These are phyloP conservation scores for Amylocystis lapponica DNA, from an alignment of 768 basidiomycete genomes.

Conservation along the genomic window DNA sequence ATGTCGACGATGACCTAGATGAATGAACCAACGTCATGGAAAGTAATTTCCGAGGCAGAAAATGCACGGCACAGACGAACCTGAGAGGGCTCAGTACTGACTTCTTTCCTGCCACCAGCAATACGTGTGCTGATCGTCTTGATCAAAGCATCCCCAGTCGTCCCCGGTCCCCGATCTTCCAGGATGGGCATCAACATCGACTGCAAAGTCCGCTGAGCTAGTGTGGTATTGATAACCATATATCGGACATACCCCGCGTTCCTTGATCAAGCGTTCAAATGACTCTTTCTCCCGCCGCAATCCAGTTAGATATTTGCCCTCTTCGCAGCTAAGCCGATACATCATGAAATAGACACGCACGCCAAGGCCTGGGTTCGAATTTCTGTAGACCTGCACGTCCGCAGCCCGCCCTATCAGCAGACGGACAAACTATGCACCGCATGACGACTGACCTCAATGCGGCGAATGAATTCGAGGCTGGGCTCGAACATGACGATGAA, in stretches of 20 bases:
- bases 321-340: conserved; percentile 91
- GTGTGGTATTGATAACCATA: background rate
- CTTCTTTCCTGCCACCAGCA: conserved; percentile 76
- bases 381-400: conserved; percentile 71
- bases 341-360: conserved; percentile 94
- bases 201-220: conserved; percentile 34
- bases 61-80: conserved; percentile 37
- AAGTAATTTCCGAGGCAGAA: no score
- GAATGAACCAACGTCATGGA: background rate
- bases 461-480: conserved; percentile 84
- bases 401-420: background rate
- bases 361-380: conserved; percentile 72
- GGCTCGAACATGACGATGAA: conserved; percentile 97
- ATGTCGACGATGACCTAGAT: conserved; percentile 90
- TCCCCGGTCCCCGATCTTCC: conserved; percentile 47
- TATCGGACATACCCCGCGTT: conserved; percentile 64
- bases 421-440: background rate
- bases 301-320: conserved; percentile 89
- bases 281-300: conserved; percentile 90
- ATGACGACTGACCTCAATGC: conserved; percentile 67
- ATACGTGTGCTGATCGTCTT: conserved; percentile 80
- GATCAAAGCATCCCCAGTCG: conserved; percentile 52
- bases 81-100: conserved; percentile 60
- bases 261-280: conserved; percentile 88
- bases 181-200: conserved; percentile 84